phyloP scores from a whole-genome alignment of 2,329 filamentous ascomycete species.

The Venturia asperata region DNA sequence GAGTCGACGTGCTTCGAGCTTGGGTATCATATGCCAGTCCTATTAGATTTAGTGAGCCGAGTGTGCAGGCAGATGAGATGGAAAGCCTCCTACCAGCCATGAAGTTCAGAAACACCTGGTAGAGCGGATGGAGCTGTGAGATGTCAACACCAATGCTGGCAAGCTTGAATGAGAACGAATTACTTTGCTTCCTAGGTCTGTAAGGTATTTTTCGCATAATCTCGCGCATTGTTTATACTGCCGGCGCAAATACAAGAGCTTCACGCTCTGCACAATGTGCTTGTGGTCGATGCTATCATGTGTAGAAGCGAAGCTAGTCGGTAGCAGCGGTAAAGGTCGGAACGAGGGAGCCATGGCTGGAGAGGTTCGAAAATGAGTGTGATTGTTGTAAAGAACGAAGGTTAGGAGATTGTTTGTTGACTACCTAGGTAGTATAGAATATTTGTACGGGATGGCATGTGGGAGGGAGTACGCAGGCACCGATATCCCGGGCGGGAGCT shows the following conservation, averaged over 20 bases:
- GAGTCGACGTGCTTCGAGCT: conserved; percentile 30
- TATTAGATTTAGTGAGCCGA: no score
- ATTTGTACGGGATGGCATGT: no score
- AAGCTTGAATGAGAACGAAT: background rate
- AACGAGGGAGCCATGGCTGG: conserved; percentile 3
- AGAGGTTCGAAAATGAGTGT: background rate
- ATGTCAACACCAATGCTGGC: background rate
- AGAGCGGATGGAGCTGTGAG: conserved; percentile 31
- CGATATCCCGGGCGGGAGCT: background rate
- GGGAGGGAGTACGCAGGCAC: no score
- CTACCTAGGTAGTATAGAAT: background rate
- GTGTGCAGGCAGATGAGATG: no score
- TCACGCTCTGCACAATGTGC: conserved; percentile 22
- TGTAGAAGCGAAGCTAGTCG: conserved; percentile 1
- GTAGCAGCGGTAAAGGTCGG: background rate
- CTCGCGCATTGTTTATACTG: conserved; percentile 33
- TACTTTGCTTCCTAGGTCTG: conserved; percentile 20
- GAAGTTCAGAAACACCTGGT: conserved; percentile 32
- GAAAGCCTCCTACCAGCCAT: conserved; percentile 26
- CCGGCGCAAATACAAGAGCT: conserved; percentile 29
- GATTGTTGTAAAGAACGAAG: background rate
- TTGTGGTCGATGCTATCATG: background rate
- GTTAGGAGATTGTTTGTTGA: background rate
- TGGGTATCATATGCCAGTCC: conserved; percentile 31
- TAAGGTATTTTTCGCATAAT: conserved; percentile 26